Conservation (phyloP, 1,284 basidiomycete genomes). For the Phenoliferia sp. region DNA sequence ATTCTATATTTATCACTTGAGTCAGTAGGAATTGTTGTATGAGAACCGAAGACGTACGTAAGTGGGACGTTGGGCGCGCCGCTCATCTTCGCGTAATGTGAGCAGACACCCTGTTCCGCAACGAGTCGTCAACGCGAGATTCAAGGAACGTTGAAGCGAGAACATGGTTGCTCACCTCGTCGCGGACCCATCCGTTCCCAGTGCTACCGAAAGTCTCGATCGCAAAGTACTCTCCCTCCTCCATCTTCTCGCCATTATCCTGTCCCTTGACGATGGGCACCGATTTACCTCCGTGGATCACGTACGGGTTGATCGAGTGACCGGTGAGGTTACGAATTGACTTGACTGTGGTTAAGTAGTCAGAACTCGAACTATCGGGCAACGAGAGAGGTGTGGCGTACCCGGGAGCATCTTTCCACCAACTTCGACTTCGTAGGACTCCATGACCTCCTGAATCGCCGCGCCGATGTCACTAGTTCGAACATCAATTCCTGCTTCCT, state of each 20-base stretch:
- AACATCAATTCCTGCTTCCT: conserved; percentile 94
- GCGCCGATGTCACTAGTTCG: conserved; percentile 89
- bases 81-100: conserved; percentile 77
- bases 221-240: conserved; percentile 98
- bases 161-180: conserved; percentile 54
- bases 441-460: conserved; percentile 97
- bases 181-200: conserved; percentile 87
- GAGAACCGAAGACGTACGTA: too few relatives aligned
- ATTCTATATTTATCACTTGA: too few relatives aligned
- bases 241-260: conserved; percentile 75
- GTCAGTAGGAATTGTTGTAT: background rate
- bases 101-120: conserved; percentile 74
- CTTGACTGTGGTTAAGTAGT: conserved; percentile 47
- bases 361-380: background rate
- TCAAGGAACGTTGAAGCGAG: background rate
- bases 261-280: conserved; percentile 67
- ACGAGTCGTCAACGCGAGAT: conserved; percentile 12
- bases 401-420: conserved; percentile 78
- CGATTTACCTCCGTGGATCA: conserved; percentile 82
- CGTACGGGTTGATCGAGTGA: conserved; percentile 82
- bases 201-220: conserved; percentile 99
- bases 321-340: conserved; percentile 86
- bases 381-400: conserved; percentile 45
- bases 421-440: conserved; percentile 93
- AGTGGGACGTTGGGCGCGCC: conserved; percentile 67